Evolutionary conservation across 1,139 yeast species (phyloP).

Genomic region (Saccharomyces hybrid): DNA sequence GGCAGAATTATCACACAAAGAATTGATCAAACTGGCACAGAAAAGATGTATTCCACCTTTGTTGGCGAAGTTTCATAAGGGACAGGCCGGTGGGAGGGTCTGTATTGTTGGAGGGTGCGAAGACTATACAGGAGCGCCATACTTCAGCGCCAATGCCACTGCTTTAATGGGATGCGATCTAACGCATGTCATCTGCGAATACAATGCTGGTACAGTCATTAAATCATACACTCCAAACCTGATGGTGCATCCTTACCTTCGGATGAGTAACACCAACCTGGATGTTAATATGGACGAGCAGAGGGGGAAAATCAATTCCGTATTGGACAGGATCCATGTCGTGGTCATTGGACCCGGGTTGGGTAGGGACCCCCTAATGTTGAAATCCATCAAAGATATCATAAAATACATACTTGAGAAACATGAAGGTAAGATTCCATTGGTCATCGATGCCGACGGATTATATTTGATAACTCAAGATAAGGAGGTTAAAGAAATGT

Average conservation of each 20-base stretch:
- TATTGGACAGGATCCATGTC: conserved; percentile 66
- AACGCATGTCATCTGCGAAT: conserved; percentile 80
- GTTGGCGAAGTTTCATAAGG: conserved; percentile 67
- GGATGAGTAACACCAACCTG: conserved; percentile 16
- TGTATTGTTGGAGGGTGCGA: conserved; percentile 91
- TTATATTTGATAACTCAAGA: conserved; percentile 41
- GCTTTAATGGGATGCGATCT: conserved; percentile 83
- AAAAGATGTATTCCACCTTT: conserved; percentile 66
- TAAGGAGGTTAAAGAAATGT: conserved; percentile 20
- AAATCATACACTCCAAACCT: conserved; percentile 86
- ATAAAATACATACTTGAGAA: conserved; percentile 39
- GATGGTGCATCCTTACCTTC: conserved; percentile 90
- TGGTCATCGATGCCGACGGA: conserved; percentile 88
- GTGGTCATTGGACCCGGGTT: conserved; percentile 91
- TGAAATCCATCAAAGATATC: conserved; percentile 49
- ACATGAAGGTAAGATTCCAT: conserved; percentile 43
- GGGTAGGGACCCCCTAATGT: conserved; percentile 72
- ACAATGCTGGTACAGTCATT: conserved; percentile 68
- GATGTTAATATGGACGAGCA: conserved; percentile 38
- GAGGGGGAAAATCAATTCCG: conserved; percentile 37
- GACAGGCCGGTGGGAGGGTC: conserved; percentile 80
- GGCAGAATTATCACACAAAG: conserved; percentile 34
- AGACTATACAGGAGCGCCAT: conserved; percentile 93
- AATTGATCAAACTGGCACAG: conserved; percentile 43
- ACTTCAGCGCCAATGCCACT: conserved; percentile 77